Evolutionary conservation across 306 rosid genomes (phyloP).

Genomic region (Canavalia gladiata): DNA sequence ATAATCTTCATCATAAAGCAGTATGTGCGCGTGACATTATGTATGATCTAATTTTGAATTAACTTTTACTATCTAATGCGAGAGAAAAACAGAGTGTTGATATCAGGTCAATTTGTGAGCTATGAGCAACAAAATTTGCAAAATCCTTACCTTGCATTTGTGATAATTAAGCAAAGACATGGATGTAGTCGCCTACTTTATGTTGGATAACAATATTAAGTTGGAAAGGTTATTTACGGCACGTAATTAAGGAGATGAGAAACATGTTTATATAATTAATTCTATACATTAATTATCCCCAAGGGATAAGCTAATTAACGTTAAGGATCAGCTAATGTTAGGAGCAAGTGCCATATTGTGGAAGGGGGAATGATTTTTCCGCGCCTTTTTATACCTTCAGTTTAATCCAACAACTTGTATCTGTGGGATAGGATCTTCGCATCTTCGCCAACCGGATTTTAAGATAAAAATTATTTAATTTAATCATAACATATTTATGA

Average conservation of each 20-base stretch:
- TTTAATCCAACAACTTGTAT: not conserved
- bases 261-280: constrained; percentile 15
- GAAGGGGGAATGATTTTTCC: not conserved
- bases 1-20: not conserved
- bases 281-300: not conserved
- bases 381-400: not conserved
- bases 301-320: not conserved
- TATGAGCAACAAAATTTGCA: not conserved
- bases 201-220: constrained; percentile 25
- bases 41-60: not conserved
- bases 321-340: not conserved
- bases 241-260: constrained; percentile 21
- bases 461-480: too few species aligned
- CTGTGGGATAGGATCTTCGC: too few species aligned
- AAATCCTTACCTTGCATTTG: not conserved
- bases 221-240: constrained; percentile 5
- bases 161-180: not conserved
- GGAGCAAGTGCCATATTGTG: not conserved
- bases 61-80: not conserved
- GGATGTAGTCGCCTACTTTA: not conserved
- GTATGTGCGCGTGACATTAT: not conserved
- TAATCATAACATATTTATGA: too few species aligned
- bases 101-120: not conserved
- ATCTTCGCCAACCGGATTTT: too few species aligned
- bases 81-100: not conserved